Conservation (phyloP, 176 grass and related monocot species). For the Ensete glaucum region DNA sequence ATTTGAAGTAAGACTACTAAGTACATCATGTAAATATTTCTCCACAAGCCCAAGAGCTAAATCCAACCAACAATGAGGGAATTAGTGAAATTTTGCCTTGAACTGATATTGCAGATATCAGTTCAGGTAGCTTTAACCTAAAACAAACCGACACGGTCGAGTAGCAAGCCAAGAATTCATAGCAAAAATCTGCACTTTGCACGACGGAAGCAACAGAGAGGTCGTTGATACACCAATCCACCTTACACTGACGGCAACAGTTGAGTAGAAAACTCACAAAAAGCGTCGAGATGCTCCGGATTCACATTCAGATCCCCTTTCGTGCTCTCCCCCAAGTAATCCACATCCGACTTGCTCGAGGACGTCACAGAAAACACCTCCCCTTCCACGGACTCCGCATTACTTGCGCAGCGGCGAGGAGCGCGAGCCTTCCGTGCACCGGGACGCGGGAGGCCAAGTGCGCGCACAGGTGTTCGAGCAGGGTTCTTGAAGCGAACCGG, state of each 20-base stretch:
- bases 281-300: conserved; percentile 48
- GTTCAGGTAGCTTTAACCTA: neutral
- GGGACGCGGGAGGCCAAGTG: neutral
- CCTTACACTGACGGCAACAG: neutral
- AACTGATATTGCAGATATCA: neutral
- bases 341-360: conserved; percentile 65
- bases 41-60: neutral
- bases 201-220: neutral
- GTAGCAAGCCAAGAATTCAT: no score
- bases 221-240: neutral
- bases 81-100: neutral
- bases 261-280: conserved; percentile 39
- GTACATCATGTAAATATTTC: no score
- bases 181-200: neutral
- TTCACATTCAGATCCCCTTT: conserved; percentile 90
- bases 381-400: conserved; percentile 28
- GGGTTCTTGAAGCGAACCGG: neutral
- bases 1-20: no score
- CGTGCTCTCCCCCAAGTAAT: conserved; percentile 92
- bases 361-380: conserved; percentile 71
- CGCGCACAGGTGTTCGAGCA: neutral
- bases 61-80: neutral
- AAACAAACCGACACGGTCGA: neutral
- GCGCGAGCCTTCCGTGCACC: neutral
- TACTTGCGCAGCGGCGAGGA: conserved; percentile 20